These are phyloP conservation scores for Ophiostoma triangulosporum DNA, from an alignment of 2,329 filamentous ascomycete species.

Conservation along the genomic window DNA sequence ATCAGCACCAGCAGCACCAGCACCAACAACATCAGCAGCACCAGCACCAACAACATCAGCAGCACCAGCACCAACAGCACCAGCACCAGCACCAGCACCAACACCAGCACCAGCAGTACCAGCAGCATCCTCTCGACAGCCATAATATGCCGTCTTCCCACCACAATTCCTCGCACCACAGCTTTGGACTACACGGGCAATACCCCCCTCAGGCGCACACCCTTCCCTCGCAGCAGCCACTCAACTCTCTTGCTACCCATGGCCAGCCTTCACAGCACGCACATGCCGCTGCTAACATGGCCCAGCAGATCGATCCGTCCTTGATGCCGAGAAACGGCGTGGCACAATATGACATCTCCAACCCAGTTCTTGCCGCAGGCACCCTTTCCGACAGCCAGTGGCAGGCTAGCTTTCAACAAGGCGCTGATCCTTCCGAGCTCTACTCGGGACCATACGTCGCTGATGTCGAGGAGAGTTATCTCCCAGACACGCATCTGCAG, in stretches of 20 bases:
- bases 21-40: not conserved
- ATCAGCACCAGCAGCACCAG: not conserved
- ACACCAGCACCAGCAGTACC: not conserved
- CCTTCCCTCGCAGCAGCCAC: not conserved
- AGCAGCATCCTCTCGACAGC: not conserved
- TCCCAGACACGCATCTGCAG: conserved; percentile 12
- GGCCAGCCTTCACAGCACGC: conserved; percentile 1
- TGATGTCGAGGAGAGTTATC: conserved; percentile 18
- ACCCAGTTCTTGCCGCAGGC: conserved; percentile 8
- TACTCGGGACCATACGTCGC: conserved; percentile 16
- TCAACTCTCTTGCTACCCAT: not conserved
- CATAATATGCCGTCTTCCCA: not conserved
- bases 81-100: not conserved
- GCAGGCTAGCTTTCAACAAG: conserved; percentile 6
- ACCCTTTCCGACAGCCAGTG: conserved; percentile 5
- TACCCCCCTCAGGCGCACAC: not conserved
- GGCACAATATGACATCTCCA: conserved; percentile 14
- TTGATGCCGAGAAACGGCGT: conserved; percentile 14
- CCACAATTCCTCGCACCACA: not conserved
- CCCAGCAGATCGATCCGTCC: conserved; percentile 20
- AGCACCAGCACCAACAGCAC: not conserved
- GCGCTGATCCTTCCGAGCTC: conserved; percentile 4
- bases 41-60: not conserved
- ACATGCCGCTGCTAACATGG: conserved; percentile 1
- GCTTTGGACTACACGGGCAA: not conserved